These are phyloP conservation scores for Pseudogymnoascus pannorum DNA, from an alignment of 2,329 filamentous ascomycete species.

Conservation along the genomic window DNA sequence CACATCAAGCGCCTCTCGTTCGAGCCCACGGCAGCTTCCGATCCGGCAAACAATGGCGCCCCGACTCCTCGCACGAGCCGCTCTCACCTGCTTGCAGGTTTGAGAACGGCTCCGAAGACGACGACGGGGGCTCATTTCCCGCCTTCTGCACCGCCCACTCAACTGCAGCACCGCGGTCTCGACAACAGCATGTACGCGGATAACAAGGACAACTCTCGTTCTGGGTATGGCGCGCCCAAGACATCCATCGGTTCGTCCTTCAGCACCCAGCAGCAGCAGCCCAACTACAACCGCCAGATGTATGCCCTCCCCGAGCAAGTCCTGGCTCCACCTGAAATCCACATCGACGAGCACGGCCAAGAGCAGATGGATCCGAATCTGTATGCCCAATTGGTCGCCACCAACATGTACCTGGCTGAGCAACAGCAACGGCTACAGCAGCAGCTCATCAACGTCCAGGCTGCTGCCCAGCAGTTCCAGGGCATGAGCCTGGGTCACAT, in stretches of 20 bases:
- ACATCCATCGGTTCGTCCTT: constrained; percentile 22
- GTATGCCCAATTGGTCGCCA: constrained; percentile 83
- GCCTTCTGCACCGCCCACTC: constrained; percentile 53
- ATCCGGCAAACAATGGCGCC: constrained; percentile 58
- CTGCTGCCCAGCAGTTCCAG: constrained; percentile 75
- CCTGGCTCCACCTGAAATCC: constrained; percentile 72
- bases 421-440: constrained; percentile 94
- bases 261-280: constrained; percentile 26
- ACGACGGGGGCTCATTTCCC: constrained; percentile 64
- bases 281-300: constrained; percentile 44
- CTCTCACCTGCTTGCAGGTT: constrained; percentile 84
- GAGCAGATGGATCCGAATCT: constrained; percentile 76
- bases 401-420: constrained; percentile 85
- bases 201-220: constrained; percentile 17
- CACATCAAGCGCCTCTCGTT: constrained; percentile 86
- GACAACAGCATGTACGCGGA: constrained; percentile 28
- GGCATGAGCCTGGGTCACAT: constrained; percentile 57
- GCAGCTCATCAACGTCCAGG: constrained; percentile 78
- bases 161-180: constrained; percentile 34
- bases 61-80: constrained; percentile 89
- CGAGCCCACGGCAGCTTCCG: constrained; percentile 62
- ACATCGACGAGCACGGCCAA: constrained; percentile 61
- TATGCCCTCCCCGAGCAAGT: constrained; percentile 78
- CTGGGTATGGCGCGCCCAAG: constrained; percentile 26
- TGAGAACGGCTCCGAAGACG: constrained; percentile 90